A percentile compares a stretch with the other conserved stretches of the same genome.
Evolutionary conservation across 164 flowering plant species (phyloP).

Genomic region (Pachysandra terminalis): DNA sequence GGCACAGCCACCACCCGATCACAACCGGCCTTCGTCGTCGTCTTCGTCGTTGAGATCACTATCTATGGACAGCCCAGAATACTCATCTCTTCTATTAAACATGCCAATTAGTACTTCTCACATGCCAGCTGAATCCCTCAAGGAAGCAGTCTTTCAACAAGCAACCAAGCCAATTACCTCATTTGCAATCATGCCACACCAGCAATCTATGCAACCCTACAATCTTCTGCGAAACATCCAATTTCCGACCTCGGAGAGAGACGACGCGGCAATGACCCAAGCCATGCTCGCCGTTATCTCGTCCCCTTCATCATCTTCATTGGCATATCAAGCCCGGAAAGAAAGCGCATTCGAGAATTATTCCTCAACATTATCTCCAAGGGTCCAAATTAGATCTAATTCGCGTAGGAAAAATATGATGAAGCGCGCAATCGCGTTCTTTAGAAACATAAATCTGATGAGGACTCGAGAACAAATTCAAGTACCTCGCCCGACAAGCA

Average conservation of each 20-base stretch:
- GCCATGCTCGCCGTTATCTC: slow-evolving; percentile 67
- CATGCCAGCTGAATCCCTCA: slow-evolving; percentile 10
- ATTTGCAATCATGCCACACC: slow-evolving; percentile 7
- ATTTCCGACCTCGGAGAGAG: slow-evolving; percentile 29
- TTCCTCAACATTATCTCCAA: slow-evolving; percentile 6
- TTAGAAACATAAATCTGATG: slow-evolving; percentile 26
- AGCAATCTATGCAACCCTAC: slow-evolving; percentile 22
- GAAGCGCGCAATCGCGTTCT: slow-evolving; percentile 40
- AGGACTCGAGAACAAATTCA: slow-evolving; percentile 28
- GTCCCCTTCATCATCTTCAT: slow-evolving; percentile 39
- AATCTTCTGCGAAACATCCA: slow-evolving; percentile 8
- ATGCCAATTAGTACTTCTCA: slow-evolving; percentile 18
- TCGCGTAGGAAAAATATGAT: slow-evolving; percentile 30
- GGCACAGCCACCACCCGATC: slow-evolving; percentile 22
- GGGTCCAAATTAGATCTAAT: slow-evolving; percentile 6
- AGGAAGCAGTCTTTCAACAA: slow-evolving; percentile 15
- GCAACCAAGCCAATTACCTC: slow-evolving; percentile 12
- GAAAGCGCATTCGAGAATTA: slow-evolving; percentile 49
- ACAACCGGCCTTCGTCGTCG: slow-evolving; percentile 47
- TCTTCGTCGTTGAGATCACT: slow-evolving; percentile 55
- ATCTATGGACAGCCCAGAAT: slow-evolving; percentile 57
- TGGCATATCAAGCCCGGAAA: slow-evolving; percentile 14
- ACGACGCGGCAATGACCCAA: slow-evolving; percentile 49
- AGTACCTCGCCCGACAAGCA: slow-evolving; percentile 34
- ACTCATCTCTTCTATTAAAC: slow-evolving; percentile 37